Evolutionary conservation across 2,329 filamentous ascomycete genomes (phyloP).

Genomic region (Chaetomiaceae sp.): DNA sequence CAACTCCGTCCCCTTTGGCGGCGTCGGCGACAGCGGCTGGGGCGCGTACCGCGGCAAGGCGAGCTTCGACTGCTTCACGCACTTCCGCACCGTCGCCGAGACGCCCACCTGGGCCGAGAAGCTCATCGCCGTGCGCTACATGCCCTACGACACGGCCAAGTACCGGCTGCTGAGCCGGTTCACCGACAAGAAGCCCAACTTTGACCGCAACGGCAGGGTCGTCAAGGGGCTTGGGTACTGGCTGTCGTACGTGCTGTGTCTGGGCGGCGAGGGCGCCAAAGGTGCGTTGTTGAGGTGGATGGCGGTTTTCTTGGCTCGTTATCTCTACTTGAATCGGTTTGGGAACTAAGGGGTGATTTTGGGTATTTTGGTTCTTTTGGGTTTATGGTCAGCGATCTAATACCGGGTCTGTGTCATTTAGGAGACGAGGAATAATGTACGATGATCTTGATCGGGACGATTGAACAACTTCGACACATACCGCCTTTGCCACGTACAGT

Average conservation of each 20-base stretch:
- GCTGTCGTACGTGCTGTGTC: slow-evolving; percentile 45
- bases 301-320: slow-evolving; percentile 33
- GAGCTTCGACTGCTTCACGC: slow-evolving; percentile 65
- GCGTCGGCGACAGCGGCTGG: slow-evolving; percentile 72
- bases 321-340: slow-evolving; percentile 12
- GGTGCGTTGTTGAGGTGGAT: slow-evolving; percentile 52
- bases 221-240: slow-evolving; percentile 52
- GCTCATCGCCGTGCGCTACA: slow-evolving; percentile 63
- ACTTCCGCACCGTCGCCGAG: slow-evolving; percentile 51
- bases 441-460: background rate
- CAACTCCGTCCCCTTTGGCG: slow-evolving; percentile 72
- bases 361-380: background rate
- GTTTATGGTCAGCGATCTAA: slow-evolving; percentile 13
- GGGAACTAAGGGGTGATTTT: slow-evolving; percentile 1
- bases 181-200: slow-evolving; percentile 49
- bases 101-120: slow-evolving; percentile 65
- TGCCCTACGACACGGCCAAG: slow-evolving; percentile 51
- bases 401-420: slow-evolving; percentile 7
- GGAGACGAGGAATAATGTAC: slow-evolving; percentile 17
- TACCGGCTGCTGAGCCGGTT: slow-evolving; percentile 43
- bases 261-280: slow-evolving; percentile 48
- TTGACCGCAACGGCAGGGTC: slow-evolving; percentile 56
- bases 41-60: slow-evolving; percentile 74
- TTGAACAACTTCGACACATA: background rate
- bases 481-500: background rate